These are phyloP conservation scores for Penicillium crystallinum DNA, from an alignment of 495 filamentous ascomycete genomes.

Conservation along the genomic window DNA sequence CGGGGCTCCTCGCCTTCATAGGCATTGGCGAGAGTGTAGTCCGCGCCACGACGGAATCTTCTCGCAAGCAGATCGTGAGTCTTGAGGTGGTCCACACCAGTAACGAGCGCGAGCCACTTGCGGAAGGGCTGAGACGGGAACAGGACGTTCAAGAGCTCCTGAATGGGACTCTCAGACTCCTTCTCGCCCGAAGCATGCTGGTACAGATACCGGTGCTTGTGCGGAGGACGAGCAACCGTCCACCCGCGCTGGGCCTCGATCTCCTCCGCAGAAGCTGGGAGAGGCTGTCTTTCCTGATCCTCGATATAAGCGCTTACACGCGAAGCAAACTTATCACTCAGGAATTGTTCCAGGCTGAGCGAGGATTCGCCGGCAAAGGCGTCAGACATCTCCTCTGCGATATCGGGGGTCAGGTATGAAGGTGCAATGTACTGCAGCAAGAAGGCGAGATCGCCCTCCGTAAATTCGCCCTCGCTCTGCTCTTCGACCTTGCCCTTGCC, in stretches of 20 bases:
- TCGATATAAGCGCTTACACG: constrained; percentile 64
- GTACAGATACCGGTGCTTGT: constrained; percentile 92
- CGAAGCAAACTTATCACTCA: constrained; percentile 69
- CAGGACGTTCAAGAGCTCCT: constrained; percentile 70
- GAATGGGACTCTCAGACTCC: constrained; percentile 52
- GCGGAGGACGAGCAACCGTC: constrained; percentile 79
- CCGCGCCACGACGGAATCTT: constrained; percentile 77
- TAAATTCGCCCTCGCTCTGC: constrained; percentile 50
- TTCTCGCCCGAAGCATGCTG: constrained; percentile 45
- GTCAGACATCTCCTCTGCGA: constrained; percentile 71
- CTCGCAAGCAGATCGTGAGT: constrained; percentile 68
- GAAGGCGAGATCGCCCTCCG: constrained; percentile 75
- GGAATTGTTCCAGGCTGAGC: constrained; percentile 69
- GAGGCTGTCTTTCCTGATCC: constrained; percentile 49
- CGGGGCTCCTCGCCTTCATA: constrained; percentile 72
- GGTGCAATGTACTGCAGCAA: constrained; percentile 84
- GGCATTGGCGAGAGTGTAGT: constrained; percentile 87
- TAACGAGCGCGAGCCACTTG: constrained; percentile 81
- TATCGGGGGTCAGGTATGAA: constrained; percentile 90
- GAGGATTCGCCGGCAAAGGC: constrained; percentile 78
- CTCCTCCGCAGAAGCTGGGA: constrained; percentile 43
- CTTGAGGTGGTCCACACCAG: constrained; percentile 57
- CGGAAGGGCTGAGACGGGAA: constrained; percentile 83
- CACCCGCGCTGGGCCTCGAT: constrained; percentile 58
- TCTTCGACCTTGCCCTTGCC: constrained; percentile 43